phyloP scores from a whole-genome alignment of 1,284 basidiomycete species.

The Pterula multifida region DNA sequence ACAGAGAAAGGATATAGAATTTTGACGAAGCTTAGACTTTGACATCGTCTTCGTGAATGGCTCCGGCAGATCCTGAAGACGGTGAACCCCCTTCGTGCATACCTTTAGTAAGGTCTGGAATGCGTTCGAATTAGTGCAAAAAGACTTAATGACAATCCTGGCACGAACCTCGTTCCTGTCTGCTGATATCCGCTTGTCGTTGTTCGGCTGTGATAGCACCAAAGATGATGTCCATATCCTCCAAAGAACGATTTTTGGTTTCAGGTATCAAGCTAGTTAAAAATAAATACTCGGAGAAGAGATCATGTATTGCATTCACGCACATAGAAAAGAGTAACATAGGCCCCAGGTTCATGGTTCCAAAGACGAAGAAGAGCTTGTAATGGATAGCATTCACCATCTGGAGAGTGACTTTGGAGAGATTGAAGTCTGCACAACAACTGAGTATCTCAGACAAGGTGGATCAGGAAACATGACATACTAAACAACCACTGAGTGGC shows the following conservation, averaged over 20 bases:
- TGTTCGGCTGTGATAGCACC: slow-evolving; percentile 2
- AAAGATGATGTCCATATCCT: slow-evolving; percentile 4
- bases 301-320: slow-evolving; percentile 18
- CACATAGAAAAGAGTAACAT: slow-evolving; percentile 17
- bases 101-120: neutral
- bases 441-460: neutral
- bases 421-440: slow-evolving; percentile 45
- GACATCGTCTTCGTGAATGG: neutral
- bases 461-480: slow-evolving; percentile 21
- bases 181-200: neutral
- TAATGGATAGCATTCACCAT: slow-evolving; percentile 49
- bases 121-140: neutral
- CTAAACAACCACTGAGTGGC: slow-evolving; percentile 75
- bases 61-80: neutral
- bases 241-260: slow-evolving; percentile 3
- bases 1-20: too few species aligned
- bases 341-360: slow-evolving; percentile 43
- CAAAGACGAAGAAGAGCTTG: slow-evolving; percentile 65
- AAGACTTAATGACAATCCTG: neutral
- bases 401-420: slow-evolving; percentile 60
- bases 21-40: neutral
- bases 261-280: neutral
- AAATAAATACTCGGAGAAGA: neutral
- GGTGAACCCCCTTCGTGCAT: neutral
- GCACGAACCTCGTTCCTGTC: neutral